phyloP scores from a whole-genome alignment of 495 filamentous ascomycete species.

The Aspergillus campestris region DNA sequence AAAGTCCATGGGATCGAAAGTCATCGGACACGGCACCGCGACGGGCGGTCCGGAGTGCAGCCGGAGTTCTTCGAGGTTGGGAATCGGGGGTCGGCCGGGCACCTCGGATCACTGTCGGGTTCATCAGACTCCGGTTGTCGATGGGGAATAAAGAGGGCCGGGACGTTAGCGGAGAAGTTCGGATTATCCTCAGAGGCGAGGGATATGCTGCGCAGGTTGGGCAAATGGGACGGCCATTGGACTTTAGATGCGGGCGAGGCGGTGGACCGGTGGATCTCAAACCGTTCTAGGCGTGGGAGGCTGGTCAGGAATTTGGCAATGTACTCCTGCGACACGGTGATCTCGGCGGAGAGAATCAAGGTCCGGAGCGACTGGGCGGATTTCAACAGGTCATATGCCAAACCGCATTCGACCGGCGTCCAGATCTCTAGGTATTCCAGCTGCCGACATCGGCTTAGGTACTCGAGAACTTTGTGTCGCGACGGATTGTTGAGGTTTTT shows the following conservation, averaged over 20 bases:
- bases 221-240: conserved; percentile 22
- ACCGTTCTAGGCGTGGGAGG: conserved; percentile 33
- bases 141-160: conserved; percentile 15
- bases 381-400: conserved; percentile 24
- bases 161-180: background rate
- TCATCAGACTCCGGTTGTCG: background rate
- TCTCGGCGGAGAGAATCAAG: conserved; percentile 30
- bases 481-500: conserved; percentile 21
- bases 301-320: conserved; percentile 28
- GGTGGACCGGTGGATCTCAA: conserved; percentile 26
- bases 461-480: conserved; percentile 21
- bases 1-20: conserved; percentile 10
- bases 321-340: conserved; percentile 22
- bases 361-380: conserved; percentile 30
- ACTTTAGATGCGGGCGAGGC: conserved; percentile 7
- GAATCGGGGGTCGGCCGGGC: conserved; percentile 12
- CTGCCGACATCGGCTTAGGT: conserved; percentile 29
- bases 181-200: conserved; percentile 13
- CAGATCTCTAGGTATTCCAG: conserved; percentile 29
- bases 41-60: conserved; percentile 21
- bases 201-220: conserved; percentile 28
- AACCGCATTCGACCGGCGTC: conserved; percentile 10
- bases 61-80: conserved; percentile 31
- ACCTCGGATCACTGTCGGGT: background rate
- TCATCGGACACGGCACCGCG: conserved; percentile 12